These are phyloP conservation scores for Boechera stricta DNA, from an alignment of 345 rosid genomes.

Conservation along the genomic window DNA sequence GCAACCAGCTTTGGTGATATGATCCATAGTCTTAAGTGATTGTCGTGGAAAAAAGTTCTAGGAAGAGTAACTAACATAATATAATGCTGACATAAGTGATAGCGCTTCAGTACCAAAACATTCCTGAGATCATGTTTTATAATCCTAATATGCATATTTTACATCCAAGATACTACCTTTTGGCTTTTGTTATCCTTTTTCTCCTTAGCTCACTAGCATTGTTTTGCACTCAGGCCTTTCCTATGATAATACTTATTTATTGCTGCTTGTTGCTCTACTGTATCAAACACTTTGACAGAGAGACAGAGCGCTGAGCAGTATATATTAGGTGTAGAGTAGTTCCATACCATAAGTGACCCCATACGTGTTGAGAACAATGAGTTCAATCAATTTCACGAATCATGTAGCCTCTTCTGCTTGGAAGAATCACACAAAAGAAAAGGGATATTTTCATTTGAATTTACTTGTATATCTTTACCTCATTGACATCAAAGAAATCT, in stretches of 20 bases:
- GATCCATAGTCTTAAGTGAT: conserved; percentile 4
- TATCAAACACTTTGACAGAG: neutral
- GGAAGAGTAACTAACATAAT: neutral
- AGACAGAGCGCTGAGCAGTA: neutral
- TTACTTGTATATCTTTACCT: neutral
- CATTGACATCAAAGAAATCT: neutral
- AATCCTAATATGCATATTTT: neutral
- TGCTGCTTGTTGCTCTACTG: neutral
- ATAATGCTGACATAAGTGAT: neutral
- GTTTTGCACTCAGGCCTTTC: conserved; percentile 24
- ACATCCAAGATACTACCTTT: neutral
- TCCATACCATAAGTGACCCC: neutral
- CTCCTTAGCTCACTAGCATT: neutral
- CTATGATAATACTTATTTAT: neutral
- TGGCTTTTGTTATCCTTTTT: neutral
- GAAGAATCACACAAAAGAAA: neutral
- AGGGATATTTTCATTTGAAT: neutral
- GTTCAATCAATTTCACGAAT: neutral
- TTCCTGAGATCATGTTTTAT: conserved; percentile 5
- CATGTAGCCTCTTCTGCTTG: neutral
- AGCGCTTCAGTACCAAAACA: neutral
- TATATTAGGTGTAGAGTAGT: conserved; percentile 11
- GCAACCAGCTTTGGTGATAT: conserved; percentile 1
- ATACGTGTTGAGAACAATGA: neutral
- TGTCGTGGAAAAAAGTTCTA: neutral